Evolutionary conservation across 1,284 basidiomycete genomes (phyloP).

Genomic region (Anthracocystis walkeri): DNA sequence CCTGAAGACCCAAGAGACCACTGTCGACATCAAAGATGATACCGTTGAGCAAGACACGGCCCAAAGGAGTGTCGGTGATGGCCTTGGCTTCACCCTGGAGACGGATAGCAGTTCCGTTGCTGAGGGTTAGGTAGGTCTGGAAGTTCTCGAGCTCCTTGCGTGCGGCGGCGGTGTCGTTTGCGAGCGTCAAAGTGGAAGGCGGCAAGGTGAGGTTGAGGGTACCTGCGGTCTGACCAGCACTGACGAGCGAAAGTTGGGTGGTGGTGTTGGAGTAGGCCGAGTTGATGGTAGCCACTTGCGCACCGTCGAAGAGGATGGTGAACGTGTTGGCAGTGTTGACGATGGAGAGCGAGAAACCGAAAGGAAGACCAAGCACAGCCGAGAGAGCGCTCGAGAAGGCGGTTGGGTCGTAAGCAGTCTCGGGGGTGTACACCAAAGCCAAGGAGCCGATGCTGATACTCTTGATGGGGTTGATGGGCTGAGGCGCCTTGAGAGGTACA

Average conservation of each 20-base stretch:
- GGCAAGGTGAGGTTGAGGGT: slow-evolving; percentile 77
- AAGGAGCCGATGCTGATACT: slow-evolving; percentile 77
- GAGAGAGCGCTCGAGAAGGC: slow-evolving; percentile 76
- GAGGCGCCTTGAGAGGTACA: slow-evolving; percentile 75
- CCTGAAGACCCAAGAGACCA: slow-evolving; percentile 76
- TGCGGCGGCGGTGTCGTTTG: slow-evolving; percentile 73
- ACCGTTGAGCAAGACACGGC: slow-evolving; percentile 77
- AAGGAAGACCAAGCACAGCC: slow-evolving; percentile 78
- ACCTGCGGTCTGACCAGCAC: slow-evolving; percentile 75
- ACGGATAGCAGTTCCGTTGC: slow-evolving; percentile 75
- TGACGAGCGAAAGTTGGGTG: slow-evolving; percentile 52
- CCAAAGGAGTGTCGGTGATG: slow-evolving; percentile 78
- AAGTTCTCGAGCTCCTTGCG: slow-evolving; percentile 64
- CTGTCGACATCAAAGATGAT: slow-evolving; percentile 82
- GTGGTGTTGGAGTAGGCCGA: slow-evolving; percentile 40
- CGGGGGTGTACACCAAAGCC: slow-evolving; percentile 75
- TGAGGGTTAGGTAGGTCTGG: slow-evolving; percentile 68
- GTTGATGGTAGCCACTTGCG: slow-evolving; percentile 74
- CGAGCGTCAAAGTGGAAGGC: slow-evolving; percentile 74
- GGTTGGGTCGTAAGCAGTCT: slow-evolving; percentile 76
- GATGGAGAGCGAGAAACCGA: slow-evolving; percentile 80
- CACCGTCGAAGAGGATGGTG: slow-evolving; percentile 75
- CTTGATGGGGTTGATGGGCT: slow-evolving; percentile 77
- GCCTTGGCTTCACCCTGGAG: slow-evolving; percentile 78
- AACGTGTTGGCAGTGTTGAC: slow-evolving; percentile 76